Percentiles rank a stretch among this genome's conserved stretches.
Evolutionary conservation across 2,329 filamentous ascomycete species (phyloP).

Genomic region (Sporothrix schenckii): DNA sequence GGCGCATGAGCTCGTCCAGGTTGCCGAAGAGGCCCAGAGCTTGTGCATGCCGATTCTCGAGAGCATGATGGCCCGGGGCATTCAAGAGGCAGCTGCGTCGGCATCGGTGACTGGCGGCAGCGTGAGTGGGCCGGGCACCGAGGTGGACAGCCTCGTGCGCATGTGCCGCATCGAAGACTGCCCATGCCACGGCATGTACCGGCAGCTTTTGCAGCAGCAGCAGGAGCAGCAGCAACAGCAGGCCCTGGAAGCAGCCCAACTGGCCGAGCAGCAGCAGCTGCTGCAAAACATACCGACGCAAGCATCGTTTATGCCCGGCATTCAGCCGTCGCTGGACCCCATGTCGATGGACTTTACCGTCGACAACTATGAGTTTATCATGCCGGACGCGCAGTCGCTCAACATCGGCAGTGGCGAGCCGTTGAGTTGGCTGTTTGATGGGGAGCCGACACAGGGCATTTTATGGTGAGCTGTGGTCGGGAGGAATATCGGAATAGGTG

Average conservation of each 20-base stretch:
- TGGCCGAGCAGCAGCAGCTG: conserved; percentile 18
- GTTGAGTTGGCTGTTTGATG: conserved; percentile 41
- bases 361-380: conserved; percentile 50
- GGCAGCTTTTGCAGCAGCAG: conserved; percentile 24
- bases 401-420: conserved; percentile 30
- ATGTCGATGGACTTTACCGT: conserved; percentile 31
- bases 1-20: conserved; percentile 23
- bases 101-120: conserved; percentile 20
- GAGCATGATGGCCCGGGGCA: conserved; percentile 19
- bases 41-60: conserved; percentile 39
- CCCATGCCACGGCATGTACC: conserved; percentile 25
- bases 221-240: conserved; percentile 19
- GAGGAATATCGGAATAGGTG: background rate
- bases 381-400: conserved; percentile 39
- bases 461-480: conserved; percentile 6
- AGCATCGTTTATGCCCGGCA: conserved; percentile 1
- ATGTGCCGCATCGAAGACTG: conserved; percentile 25
- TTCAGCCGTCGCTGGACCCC: conserved; percentile 2
- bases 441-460: conserved; percentile 19
- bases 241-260: conserved; percentile 9
- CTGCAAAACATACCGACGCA: conserved; percentile 2
- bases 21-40: conserved; percentile 35
- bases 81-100: conserved; percentile 26
- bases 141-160: background rate
- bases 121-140: background rate